Evolutionary conservation across 2,329 filamentous ascomycete genomes (phyloP).

Genomic region (Teratosphaeria viscida): DNA sequence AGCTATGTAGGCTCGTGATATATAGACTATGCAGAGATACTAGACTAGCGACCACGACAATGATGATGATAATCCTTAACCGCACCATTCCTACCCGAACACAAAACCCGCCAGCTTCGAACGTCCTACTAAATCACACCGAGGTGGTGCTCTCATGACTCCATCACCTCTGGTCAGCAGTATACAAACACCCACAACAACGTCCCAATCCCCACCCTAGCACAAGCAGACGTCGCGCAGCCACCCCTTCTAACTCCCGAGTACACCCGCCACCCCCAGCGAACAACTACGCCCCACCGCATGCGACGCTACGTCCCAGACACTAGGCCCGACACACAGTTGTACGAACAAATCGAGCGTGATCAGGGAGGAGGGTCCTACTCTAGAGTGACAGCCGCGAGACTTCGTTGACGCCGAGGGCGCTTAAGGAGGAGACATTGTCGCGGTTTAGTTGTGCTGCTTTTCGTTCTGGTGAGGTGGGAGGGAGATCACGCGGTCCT

Average conservation of each 20-base stretch:
- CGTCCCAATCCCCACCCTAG: conserved; percentile 41
- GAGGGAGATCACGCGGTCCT: neutral
- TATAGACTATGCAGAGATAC: too few species aligned
- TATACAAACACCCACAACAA: conserved; percentile 43
- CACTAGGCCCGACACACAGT: conserved; percentile 64
- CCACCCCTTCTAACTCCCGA: conserved; percentile 54
- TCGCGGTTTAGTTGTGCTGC: neutral
- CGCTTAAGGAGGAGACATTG: neutral
- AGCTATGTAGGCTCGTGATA: too few species aligned
- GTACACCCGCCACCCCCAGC: conserved; percentile 57
- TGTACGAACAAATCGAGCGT: conserved; percentile 68
- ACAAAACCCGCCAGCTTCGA: conserved; percentile 18
- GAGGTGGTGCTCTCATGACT: too few species aligned
- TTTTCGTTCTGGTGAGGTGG: neutral
- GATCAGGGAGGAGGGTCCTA: neutral
- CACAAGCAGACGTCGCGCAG: conserved; percentile 30
- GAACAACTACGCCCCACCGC: conserved; percentile 62
- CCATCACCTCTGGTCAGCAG: neutral
- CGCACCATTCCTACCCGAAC: neutral
- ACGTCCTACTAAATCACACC: conserved; percentile 10
- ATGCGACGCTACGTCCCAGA: conserved; percentile 65
- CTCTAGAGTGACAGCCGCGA: neutral
- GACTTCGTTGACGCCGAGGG: neutral
- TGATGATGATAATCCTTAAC: neutral
- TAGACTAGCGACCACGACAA: neutral